Evolutionary conservation across 768 basidiomycete genomes (phyloP), one percentile per base, ranked within the genome.

Genomic region (Lactifluus echinatus): DNA sequence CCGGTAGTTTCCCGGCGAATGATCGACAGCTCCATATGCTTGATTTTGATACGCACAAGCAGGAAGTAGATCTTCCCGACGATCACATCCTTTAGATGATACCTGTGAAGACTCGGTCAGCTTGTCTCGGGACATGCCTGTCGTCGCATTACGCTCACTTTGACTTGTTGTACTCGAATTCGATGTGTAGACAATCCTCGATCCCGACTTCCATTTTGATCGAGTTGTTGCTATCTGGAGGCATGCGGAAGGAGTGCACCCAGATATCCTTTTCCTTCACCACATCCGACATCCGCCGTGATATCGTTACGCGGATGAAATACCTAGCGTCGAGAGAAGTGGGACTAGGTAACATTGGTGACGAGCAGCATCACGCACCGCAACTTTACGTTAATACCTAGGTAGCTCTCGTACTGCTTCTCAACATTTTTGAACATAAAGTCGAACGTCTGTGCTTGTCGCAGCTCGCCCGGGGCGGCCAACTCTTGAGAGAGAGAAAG

Each of bases 141-240:
- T n/a, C n/a, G 47, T 34, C 31, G 8, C 31, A 4, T 4, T 8
- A n/a, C 14, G 10, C 51, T 34, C 57, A 91, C 95, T 99, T 98
- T 55, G 94, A 95, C 70, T 98, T 97, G 78, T 99, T 97, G 74
- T 99, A 98, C 74, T 98, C 96, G 63, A 97, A 98, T 69, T 97
- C 96, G 65, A 98, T 99, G 70, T 98, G 95, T 65, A 98, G 72
- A 70, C 96, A 98, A 67, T 98, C 96, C 70, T 98, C 96, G 58
- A 99, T 99, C 8, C 96, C 96, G 36, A 98, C 96, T 73, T 97
- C 96, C 96, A 99, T 98, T 78, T 95, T 97, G 74, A 98, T 98
- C 40, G 91, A 87, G 69, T 95, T 97, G 71, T 96, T 97, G 67
- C 83, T 89, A 71, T 98, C 96, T 55, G 95, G 93, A 10, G 95